Percentiles rank a stretch among this genome's conserved stretches.
Evolutionary conservation across 179 eudicot genomes (phyloP).

Genomic region (Spergularia azorica): DNA sequence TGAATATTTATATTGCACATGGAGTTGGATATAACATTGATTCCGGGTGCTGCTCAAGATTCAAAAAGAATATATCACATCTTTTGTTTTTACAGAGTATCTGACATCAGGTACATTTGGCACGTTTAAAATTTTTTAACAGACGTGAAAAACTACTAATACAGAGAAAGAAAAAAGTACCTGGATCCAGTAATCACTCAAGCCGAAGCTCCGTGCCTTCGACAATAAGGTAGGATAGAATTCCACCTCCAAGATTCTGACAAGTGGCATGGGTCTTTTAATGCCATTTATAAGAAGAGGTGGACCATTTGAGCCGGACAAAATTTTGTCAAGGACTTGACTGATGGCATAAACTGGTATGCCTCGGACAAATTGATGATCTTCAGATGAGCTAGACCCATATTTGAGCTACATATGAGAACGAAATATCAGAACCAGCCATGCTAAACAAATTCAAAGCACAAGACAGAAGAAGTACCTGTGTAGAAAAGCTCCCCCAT

Average conservation of each 20-base stretch:
- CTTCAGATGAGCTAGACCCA: constrained; percentile 71
- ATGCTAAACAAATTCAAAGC: constrained; percentile 3
- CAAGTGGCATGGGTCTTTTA: constrained; percentile 81
- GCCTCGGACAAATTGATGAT: constrained; percentile 93
- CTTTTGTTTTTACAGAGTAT: not conserved
- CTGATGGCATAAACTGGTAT: constrained; percentile 80
- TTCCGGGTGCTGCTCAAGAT: not conserved
- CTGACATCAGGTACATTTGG: too few relatives aligned
- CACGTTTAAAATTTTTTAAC: not conserved
- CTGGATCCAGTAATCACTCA: constrained; percentile 84
- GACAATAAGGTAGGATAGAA: constrained; percentile 89
- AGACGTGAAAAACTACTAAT: not conserved
- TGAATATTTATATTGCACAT: too few relatives aligned
- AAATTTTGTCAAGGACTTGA: constrained; percentile 74
- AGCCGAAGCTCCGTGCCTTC: constrained; percentile 92
- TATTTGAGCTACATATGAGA: constrained; percentile 63
- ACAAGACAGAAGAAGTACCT: constrained; percentile 44
- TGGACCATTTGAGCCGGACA: constrained; percentile 73
- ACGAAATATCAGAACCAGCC: constrained; percentile 24
- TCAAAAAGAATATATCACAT: not conserved
- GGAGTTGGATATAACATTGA: too few relatives aligned
- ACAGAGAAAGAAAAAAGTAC: constrained; percentile 44
- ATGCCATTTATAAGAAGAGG: constrained; percentile 83
- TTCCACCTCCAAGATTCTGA: constrained; percentile 88
- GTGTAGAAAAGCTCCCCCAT: constrained; percentile 98